A percentile compares a stretch with the other conserved stretches of the same genome.
phyloP scores from a whole-genome alignment of 2,329 filamentous ascomycete genomes.

The Onygena corvina region DNA sequence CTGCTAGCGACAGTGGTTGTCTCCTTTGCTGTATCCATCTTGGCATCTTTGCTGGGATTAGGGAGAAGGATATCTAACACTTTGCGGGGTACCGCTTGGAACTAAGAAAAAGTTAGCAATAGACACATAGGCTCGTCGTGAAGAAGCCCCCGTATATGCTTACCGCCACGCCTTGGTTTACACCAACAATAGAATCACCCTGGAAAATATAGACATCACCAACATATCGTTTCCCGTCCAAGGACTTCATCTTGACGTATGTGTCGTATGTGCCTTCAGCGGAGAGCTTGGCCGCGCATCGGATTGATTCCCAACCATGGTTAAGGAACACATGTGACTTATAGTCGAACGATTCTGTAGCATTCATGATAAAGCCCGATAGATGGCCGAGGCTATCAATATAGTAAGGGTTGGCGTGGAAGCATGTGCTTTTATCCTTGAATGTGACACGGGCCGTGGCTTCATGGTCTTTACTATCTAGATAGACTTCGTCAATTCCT shows the following conservation, averaged over 20 bases:
- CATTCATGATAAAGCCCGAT: constrained; percentile 31
- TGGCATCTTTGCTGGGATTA: too few relatives aligned
- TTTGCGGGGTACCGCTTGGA: constrained; percentile 18
- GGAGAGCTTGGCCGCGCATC: constrained; percentile 9
- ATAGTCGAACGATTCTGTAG: constrained; percentile 20
- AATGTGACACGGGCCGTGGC: constrained; percentile 26
- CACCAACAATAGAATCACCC: constrained; percentile 22
- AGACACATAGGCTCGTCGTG: constrained; percentile 13
- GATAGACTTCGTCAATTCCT: constrained; percentile 28
- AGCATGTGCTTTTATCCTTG: constrained; percentile 19
- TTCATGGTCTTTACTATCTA: constrained; percentile 28
- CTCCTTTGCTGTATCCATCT: too few relatives aligned
- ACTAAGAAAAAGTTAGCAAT: constrained; percentile 8
- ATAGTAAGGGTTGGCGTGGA: constrained; percentile 26
- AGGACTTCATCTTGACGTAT: constrained; percentile 15
- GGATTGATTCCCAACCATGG: constrained; percentile 27
- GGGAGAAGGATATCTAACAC: constrained; percentile 16
- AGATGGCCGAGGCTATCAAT: constrained; percentile 29
- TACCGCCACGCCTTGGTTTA: constrained; percentile 24
- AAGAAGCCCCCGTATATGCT: constrained; percentile 22
- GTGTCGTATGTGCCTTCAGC: not conserved
- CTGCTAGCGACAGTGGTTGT: too few relatives aligned
- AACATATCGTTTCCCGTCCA: constrained; percentile 16
- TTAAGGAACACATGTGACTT: constrained; percentile 25
- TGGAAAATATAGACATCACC: constrained; percentile 22